phyloP scores from a whole-genome alignment of 768 basidiomycete species.

The Lactifluus rugatus region DNA sequence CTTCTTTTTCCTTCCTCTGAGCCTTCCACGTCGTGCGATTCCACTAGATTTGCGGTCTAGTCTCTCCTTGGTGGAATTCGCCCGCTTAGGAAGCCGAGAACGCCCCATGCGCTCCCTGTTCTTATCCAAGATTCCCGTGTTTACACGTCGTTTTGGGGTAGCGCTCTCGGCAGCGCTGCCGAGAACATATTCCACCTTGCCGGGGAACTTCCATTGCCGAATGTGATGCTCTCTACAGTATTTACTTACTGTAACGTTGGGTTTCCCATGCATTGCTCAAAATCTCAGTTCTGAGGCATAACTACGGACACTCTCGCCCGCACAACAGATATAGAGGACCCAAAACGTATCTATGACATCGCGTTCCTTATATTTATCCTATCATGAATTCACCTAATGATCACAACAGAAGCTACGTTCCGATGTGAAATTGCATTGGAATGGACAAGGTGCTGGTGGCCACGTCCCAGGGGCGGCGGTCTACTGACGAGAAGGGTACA shows the following conservation, averaged over 20 bases:
- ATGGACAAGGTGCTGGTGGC: neutral
- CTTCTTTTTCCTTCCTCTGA: neutral
- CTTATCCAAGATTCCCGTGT: conserved; percentile 41
- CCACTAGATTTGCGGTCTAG: conserved; percentile 42
- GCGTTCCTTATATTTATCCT: neutral
- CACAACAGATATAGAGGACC: neutral
- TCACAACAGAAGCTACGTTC: neutral
- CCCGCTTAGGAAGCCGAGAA: neutral
- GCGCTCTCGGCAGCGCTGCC: conserved; percentile 29
- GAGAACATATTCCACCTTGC: conserved; percentile 30
- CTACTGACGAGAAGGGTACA: neutral
- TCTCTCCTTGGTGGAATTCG: conserved; percentile 23
- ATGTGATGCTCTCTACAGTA: no score
- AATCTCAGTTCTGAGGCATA: neutral
- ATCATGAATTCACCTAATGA: neutral
- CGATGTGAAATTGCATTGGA: neutral
- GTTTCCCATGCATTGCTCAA: neutral
- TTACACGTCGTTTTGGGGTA: conserved; percentile 42
- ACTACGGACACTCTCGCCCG: neutral
- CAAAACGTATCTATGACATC: neutral
- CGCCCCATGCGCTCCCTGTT: conserved; percentile 29
- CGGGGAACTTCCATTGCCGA: conserved; percentile 34
- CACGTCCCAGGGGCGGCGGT: neutral
- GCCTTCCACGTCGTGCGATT: neutral
- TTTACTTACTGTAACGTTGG: neutral